Evolutionary conservation across 2,329 filamentous ascomycete genomes (phyloP), one percentile per base, ranked within the genome.

Genomic region (Aquanectria penicillioides): DNA sequence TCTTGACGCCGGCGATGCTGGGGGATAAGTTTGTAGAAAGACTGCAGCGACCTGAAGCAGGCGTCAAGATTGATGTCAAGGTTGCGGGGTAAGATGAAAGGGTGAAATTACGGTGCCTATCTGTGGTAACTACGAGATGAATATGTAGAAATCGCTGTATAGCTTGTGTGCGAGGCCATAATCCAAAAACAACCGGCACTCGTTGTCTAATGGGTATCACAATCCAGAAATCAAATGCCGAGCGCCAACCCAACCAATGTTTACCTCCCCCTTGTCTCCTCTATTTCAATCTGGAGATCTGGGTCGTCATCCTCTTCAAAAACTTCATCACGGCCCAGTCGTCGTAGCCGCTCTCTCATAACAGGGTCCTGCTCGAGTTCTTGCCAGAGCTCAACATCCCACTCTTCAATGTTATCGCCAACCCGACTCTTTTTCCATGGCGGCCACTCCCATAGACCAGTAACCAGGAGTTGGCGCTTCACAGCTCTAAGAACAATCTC

Each of bases 401-500:
- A 82, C 49, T 85, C 80, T 58, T 84, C 81, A 6, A 78, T 69
- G 8, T 75, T 74, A n/a, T 71, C 73, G 13, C 69, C 67, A n/a
- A 67, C 61, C 13, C 65, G 74, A 67, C 57, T 74, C 68, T 58
- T 66, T 38, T 71, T 69, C 80, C 79, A 81, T 0, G 75, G 78
- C 1, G 77, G 78, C 79, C 78, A 81, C 31, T 73, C 75, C 82
- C 83, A 85, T 3, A 80, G 59, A 0, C 81, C 81, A 1, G 74
- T 67, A 1, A 83, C 68, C 17, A 83, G 73, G 36, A 86, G 60
- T 29, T 77, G 77, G 3, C 81, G 78, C 65, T 81, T 82, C 8
- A 76, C 57, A 1, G 78, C 74, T 59, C 81, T 85, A 59, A 89
- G 83, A 2, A 83, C 81, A 6, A 92, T 74, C 67, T 96, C 92